Conservation (phyloP, 495 filamentous ascomycete genomes). For the Aspergillus taichungensis region DNA sequence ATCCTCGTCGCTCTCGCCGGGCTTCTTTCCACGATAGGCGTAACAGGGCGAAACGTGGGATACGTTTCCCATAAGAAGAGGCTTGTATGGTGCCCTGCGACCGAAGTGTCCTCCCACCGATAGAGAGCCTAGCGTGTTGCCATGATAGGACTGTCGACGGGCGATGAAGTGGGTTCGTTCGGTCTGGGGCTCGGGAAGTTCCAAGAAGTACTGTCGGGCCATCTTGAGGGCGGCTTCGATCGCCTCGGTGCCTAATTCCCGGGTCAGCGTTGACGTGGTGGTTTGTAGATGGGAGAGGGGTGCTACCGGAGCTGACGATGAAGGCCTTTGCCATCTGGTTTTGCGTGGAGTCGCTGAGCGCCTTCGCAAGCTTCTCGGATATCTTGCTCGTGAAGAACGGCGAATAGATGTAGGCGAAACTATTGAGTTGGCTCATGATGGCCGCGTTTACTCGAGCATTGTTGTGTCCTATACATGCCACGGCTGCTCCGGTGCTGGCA, state of each 20-base stretch:
- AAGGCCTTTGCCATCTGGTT: slow-evolving; percentile 21
- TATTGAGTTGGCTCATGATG: slow-evolving; percentile 24
- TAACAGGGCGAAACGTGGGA: slow-evolving; percentile 58
- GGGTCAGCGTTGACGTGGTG: background rate
- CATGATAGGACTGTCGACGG: slow-evolving; percentile 59
- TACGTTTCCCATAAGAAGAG: slow-evolving; percentile 48
- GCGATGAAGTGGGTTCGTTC: slow-evolving; percentile 49
- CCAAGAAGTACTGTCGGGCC: slow-evolving; percentile 47
- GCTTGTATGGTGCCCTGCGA: slow-evolving; percentile 52
- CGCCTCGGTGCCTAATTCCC: slow-evolving; percentile 44
- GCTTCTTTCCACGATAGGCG: slow-evolving; percentile 43
- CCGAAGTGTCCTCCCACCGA: slow-evolving; percentile 50
- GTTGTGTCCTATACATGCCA: slow-evolving; percentile 16
- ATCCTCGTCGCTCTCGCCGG: slow-evolving; percentile 21
- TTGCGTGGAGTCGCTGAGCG: slow-evolving; percentile 14
- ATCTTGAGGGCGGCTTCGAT: slow-evolving; percentile 56
- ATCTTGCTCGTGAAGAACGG: slow-evolving; percentile 27
- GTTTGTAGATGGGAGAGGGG: background rate
- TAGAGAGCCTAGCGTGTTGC: slow-evolving; percentile 60
- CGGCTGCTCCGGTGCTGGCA: slow-evolving; percentile 29
- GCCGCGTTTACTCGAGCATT: slow-evolving; percentile 16
- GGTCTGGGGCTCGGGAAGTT: slow-evolving; percentile 31
- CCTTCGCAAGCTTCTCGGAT: slow-evolving; percentile 20
- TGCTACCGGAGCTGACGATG: slow-evolving; percentile 39
- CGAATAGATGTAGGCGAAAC: slow-evolving; percentile 31